Conservation (phyloP, 345 rosid genomes). For the Aethionema arabicum region DNA sequence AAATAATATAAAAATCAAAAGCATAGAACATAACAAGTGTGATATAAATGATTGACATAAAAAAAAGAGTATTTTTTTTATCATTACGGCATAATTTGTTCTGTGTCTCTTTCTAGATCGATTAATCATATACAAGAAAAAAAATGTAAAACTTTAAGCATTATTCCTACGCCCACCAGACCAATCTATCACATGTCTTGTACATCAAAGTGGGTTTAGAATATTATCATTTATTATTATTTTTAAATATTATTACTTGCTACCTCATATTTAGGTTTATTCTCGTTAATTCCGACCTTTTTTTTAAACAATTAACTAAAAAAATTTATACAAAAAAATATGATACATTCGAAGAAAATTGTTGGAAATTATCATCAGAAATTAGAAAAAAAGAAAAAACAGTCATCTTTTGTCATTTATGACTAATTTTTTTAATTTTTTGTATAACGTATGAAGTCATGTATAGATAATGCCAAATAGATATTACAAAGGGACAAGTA, state of each 20-base stretch:
- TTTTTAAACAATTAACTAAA: background rate
- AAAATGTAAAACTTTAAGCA: slow-evolving; percentile 18
- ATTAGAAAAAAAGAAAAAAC: too few species aligned
- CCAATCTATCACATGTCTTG: slow-evolving; percentile 29
- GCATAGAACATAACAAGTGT: slow-evolving; percentile 36
- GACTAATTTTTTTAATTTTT: too few species aligned
- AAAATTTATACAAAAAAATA: background rate
- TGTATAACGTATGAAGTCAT: too few species aligned
- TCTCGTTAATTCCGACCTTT: slow-evolving; percentile 29
- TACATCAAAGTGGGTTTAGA: slow-evolving; percentile 37
- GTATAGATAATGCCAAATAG: too few species aligned
- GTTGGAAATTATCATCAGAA: background rate
- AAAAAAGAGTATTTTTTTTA: slow-evolving; percentile 6
- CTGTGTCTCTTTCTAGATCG: slow-evolving; percentile 21
- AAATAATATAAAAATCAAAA: background rate
- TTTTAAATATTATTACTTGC: slow-evolving; percentile 29
- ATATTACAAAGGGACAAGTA: too few species aligned
- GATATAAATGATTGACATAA: slow-evolving; percentile 34
- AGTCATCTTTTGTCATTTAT: too few species aligned
- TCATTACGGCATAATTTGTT: slow-evolving; percentile 32
- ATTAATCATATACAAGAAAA: slow-evolving; percentile 17
- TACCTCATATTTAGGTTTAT: slow-evolving; percentile 28
- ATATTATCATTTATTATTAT: background rate
- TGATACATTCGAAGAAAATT: background rate
- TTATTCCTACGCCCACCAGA: slow-evolving; percentile 40